phyloP scores from a whole-genome alignment of 192 early-diverging fungal species.

The Cladochytrium replicatum region DNA sequence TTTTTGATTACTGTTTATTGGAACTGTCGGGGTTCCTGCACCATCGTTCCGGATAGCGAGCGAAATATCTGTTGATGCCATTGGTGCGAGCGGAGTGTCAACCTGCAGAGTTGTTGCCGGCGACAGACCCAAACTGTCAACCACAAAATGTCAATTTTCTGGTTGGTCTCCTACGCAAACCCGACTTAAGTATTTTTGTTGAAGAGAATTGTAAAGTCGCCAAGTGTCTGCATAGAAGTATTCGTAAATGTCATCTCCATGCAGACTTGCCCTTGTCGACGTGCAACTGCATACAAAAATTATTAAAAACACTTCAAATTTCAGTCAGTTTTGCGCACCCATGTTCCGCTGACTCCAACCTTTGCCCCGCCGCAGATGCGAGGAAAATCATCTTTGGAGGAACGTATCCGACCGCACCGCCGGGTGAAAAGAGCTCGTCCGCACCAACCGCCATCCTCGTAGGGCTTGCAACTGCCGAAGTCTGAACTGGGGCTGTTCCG shows the following conservation, averaged over 20 bases:
- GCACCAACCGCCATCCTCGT: background rate
- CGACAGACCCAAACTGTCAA: slow-evolving; percentile 43
- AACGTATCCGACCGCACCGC: slow-evolving; percentile 5
- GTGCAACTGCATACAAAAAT: slow-evolving; percentile 29
- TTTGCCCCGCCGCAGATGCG: slow-evolving; percentile 9
- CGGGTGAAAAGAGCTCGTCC: slow-evolving; percentile 3
- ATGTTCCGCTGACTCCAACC: slow-evolving; percentile 43
- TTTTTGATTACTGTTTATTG: slow-evolving; percentile 41
- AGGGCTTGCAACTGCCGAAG: too few relatives aligned
- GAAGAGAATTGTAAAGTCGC: slow-evolving; percentile 66
- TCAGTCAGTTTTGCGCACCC: slow-evolving; percentile 21
- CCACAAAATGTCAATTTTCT: background rate
- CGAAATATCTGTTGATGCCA: slow-evolving; percentile 27
- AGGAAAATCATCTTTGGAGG: slow-evolving; percentile 3
- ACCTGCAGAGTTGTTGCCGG: slow-evolving; percentile 37
- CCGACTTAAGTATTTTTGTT: slow-evolving; percentile 57
- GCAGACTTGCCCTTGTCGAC: slow-evolving; percentile 44
- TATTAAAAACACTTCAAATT: slow-evolving; percentile 36
- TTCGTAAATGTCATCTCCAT: slow-evolving; percentile 59
- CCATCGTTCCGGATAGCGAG: slow-evolving; percentile 46
- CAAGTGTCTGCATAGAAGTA: slow-evolving; percentile 32
- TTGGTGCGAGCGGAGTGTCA: slow-evolving; percentile 28
- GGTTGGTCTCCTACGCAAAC: background rate
- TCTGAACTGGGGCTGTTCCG: too few relatives aligned
- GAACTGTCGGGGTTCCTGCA: slow-evolving; percentile 29